A percentile compares a stretch with the other conserved stretches of the same genome.
These are phyloP conservation scores for Hygrophoropsis aurantiaca DNA, from an alignment of 768 basidiomycete species.

Conservation along the genomic window DNA sequence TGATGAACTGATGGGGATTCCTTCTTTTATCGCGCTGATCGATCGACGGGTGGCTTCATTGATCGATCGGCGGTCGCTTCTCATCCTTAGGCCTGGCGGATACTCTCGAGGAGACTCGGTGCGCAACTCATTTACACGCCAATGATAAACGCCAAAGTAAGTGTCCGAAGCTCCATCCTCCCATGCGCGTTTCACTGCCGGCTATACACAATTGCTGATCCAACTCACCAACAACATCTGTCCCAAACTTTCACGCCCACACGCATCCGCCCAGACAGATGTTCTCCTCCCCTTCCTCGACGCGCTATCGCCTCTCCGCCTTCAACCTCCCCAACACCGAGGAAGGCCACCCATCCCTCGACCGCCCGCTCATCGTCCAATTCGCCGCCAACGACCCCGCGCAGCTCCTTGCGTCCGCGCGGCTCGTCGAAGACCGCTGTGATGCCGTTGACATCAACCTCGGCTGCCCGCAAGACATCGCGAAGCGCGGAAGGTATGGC, in stretches of 20 bases:
- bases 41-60: no score
- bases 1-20: no score
- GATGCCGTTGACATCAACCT: slow-evolving; percentile 96
- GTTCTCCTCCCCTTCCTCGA: slow-evolving; percentile 53
- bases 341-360: slow-evolving; percentile 72
- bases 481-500: slow-evolving; percentile 83
- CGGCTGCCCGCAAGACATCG: slow-evolving; percentile 95
- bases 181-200: no score
- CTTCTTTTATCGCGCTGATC: no score
- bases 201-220: not conserved
- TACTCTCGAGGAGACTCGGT: slow-evolving; percentile 78
- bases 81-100: slow-evolving; percentile 97
- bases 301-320: slow-evolving; percentile 54
- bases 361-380: slow-evolving; percentile 87
- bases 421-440: slow-evolving; percentile 71
- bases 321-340: slow-evolving; percentile 75
- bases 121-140: slow-evolving; percentile 93
- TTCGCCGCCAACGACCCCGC: slow-evolving; percentile 93
- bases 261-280: slow-evolving; percentile 41
- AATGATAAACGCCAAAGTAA: slow-evolving; percentile 94
- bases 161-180: slow-evolving; percentile 3
- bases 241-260: not conserved
- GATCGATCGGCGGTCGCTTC: no score
- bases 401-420: slow-evolving; percentile 74
- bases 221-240: not conserved